Evolutionary conservation across 2,329 filamentous ascomycete genomes (phyloP).

Genomic region (Cercospora zeina): DNA sequence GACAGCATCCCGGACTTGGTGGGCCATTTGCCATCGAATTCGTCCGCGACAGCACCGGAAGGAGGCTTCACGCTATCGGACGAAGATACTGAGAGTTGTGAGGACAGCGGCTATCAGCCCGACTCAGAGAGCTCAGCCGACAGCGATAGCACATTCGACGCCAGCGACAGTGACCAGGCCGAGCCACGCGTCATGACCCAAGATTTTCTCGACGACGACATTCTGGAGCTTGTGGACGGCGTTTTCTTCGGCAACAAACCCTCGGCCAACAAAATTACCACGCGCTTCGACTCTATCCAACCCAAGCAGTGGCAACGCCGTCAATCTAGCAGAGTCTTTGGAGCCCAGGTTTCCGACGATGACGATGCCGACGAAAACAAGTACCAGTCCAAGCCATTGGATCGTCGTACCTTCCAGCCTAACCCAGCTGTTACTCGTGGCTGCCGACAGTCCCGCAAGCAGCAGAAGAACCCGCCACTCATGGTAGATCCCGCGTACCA

Average conservation of each 20-base stretch:
- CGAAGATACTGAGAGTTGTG: not conserved
- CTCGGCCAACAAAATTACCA: not conserved
- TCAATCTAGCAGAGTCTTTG: not conserved
- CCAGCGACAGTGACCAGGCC: not conserved
- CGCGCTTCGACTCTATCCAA: not conserved
- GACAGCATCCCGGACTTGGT: slow-evolving; percentile 2
- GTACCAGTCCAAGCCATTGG: not conserved
- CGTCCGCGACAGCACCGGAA: not conserved
- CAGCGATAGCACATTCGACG: not conserved
- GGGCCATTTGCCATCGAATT: not conserved
- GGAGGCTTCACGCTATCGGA: not conserved
- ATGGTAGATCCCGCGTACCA: slow-evolving; percentile 9
- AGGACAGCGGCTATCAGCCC: slow-evolving; percentile 11
- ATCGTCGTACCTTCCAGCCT: slow-evolving; percentile 7
- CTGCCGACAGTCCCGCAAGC: slow-evolving; percentile 7
- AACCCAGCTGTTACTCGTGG: slow-evolving; percentile 6
- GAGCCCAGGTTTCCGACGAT: not conserved
- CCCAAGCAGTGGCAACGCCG: not conserved
- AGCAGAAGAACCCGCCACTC: slow-evolving; percentile 9
- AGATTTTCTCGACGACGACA: not conserved
- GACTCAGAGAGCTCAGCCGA: slow-evolving; percentile 7
- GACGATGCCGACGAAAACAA: not conserved
- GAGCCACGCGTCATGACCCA: not conserved
- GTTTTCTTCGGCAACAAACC: slow-evolving; percentile 1
- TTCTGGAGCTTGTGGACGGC: not conserved